These are phyloP conservation scores for Aphanomyces invadans DNA, from an alignment of 352 stramenopile species.

Conservation along the genomic window DNA sequence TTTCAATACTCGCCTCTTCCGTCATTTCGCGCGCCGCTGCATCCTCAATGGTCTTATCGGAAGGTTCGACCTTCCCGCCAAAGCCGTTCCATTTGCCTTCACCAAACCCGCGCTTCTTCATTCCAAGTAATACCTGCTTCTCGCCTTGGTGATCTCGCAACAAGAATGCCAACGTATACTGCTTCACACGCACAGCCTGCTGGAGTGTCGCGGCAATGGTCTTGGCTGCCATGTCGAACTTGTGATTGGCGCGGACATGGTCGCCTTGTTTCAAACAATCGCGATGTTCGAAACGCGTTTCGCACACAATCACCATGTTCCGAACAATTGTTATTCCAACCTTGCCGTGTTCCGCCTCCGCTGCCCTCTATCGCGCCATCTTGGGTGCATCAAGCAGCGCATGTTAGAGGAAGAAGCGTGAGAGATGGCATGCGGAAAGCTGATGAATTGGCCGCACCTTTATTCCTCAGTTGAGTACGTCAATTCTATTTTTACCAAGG, in stretches of 20 bases:
- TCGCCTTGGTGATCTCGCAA: constrained; percentile 14
- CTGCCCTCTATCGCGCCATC: too few relatives aligned
- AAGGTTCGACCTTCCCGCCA: constrained; percentile 79
- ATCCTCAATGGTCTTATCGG: constrained; percentile 51
- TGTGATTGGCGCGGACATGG: neutral
- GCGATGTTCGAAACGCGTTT: neutral
- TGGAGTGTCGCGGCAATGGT: constrained; percentile 6
- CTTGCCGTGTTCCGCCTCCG: too few relatives aligned
- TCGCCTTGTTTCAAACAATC: neutral
- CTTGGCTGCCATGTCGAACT: neutral
- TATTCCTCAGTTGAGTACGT: too few relatives aligned
- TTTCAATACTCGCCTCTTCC: constrained; percentile 63
- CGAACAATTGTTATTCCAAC: too few relatives aligned
- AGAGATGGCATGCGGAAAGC: too few relatives aligned
- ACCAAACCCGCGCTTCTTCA: constrained; percentile 88
- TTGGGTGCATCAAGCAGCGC: too few relatives aligned
- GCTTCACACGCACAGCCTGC: constrained; percentile 16
- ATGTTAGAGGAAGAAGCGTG: too few relatives aligned
- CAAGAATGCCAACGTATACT: constrained; percentile 32
- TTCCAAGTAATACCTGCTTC: constrained; percentile 55
- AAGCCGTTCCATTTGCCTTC: constrained; percentile 88
- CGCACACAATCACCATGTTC: neutral
- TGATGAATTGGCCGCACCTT: too few relatives aligned
- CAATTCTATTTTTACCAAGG: neutral
- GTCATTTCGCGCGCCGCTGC: constrained; percentile 49